Conservation (phyloP, 2,329 filamentous ascomycete genomes). For the Colletotrichum coccodes region DNA sequence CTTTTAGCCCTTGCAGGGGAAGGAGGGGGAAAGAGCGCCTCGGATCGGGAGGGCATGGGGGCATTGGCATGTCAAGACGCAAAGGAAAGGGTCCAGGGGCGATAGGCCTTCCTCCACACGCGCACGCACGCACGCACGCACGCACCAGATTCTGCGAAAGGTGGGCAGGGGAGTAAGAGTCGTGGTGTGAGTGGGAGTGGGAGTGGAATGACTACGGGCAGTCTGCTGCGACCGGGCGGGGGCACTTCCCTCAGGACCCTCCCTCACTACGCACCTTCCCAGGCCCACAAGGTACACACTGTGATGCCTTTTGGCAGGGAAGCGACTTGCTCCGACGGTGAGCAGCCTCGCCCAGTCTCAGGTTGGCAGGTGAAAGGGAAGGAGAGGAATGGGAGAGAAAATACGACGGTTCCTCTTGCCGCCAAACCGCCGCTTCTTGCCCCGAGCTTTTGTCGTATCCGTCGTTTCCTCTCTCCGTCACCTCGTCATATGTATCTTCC, state of each 20-base stretch:
- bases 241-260: too few species aligned
- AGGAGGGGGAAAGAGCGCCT: slow-evolving; percentile 20
- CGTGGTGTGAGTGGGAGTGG: neutral
- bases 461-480: neutral
- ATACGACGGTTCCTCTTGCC: slow-evolving; percentile 7
- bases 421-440: slow-evolving; percentile 16
- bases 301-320: neutral
- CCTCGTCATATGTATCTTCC: neutral
- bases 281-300: slow-evolving; percentile 5
- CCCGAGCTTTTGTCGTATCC: neutral
- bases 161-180: neutral
- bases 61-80: neutral
- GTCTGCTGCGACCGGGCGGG: slow-evolving; percentile 14
- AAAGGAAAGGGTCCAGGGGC: slow-evolving; percentile 6
- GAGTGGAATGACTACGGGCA: slow-evolving; percentile 23
- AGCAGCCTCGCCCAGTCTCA: neutral
- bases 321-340: slow-evolving; percentile 18
- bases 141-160: slow-evolving; percentile 21
- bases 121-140: slow-evolving; percentile 12
- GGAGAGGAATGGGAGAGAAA: neutral
- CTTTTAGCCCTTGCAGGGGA: slow-evolving; percentile 5
- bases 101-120: slow-evolving; percentile 14
- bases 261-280: too few species aligned
- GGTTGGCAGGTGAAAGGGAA: slow-evolving; percentile 21
- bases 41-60: neutral